These are phyloP conservation scores for Carex pumila DNA, from an alignment of 176 grass and related monocot genomes.

Conservation along the genomic window DNA sequence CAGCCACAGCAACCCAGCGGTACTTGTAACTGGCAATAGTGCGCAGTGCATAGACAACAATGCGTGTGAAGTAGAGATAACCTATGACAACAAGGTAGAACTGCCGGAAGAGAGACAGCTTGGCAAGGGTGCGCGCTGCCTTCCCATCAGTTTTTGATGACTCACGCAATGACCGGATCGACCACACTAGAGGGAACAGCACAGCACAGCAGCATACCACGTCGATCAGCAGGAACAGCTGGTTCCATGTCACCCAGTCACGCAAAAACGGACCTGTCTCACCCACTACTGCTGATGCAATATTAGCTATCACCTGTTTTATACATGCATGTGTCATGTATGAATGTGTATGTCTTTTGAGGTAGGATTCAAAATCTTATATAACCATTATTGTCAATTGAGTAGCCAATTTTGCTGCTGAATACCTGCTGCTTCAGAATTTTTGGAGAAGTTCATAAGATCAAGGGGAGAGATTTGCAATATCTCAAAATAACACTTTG, in stretches of 20 bases:
- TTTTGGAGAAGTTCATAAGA: not conserved
- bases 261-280: slow-evolving; percentile 76
- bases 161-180: slow-evolving; percentile 66
- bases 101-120: slow-evolving; percentile 79
- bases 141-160: slow-evolving; percentile 88
- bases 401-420: not conserved
- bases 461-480: not conserved
- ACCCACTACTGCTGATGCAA: slow-evolving; percentile 58
- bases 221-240: slow-evolving; percentile 61
- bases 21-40: slow-evolving; percentile 62
- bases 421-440: not conserved
- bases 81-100: slow-evolving; percentile 82
- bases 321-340: not conserved
- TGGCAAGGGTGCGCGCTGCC: slow-evolving; percentile 54
- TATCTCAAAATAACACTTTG: not conserved
- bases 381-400: not conserved
- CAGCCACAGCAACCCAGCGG: slow-evolving; percentile 56
- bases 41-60: slow-evolving; percentile 61
- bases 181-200: slow-evolving; percentile 82
- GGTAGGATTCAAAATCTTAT: not conserved
- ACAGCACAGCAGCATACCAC: slow-evolving; percentile 74
- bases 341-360: not conserved
- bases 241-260: slow-evolving; percentile 76
- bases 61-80: slow-evolving; percentile 83
- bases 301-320: slow-evolving; percentile 49